Conservation (phyloP, 225 moss, liverwort and hornwort genomes). For the Polytrichum commune region DNA sequence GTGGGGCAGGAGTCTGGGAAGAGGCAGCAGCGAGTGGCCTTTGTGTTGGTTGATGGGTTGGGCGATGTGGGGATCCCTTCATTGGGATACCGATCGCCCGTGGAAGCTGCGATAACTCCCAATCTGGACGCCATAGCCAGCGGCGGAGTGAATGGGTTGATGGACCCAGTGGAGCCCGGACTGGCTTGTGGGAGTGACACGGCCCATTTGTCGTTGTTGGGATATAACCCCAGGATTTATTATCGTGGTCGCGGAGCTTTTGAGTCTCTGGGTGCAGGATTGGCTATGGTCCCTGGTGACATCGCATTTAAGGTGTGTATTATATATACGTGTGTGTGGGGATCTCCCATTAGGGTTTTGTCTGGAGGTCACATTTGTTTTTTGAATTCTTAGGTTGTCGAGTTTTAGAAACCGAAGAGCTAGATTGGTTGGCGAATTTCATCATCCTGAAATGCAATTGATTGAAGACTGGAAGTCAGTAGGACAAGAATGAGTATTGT, state of each 20-base stretch:
- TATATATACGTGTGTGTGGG: too few relatives aligned
- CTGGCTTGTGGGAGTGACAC: constrained; percentile 97
- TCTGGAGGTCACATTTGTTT: too few relatives aligned
- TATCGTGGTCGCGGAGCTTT: constrained; percentile 96
- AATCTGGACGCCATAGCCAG: constrained; percentile 86
- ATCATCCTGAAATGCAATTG: too few relatives aligned
- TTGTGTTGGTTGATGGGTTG: constrained; percentile 84
- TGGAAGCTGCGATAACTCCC: constrained; percentile 78
- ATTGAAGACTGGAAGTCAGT: too few relatives aligned
- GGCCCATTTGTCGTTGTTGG: constrained; percentile 86
- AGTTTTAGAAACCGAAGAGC: too few relatives aligned
- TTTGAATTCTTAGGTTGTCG: too few relatives aligned
- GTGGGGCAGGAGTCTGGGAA: constrained; percentile 25
- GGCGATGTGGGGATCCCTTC: constrained; percentile 83
- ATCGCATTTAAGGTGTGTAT: constrained; percentile 92
- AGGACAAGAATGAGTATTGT: too few relatives aligned
- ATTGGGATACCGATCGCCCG: constrained; percentile 64
- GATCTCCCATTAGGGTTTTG: too few relatives aligned
- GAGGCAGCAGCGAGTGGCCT: constrained; percentile 59
- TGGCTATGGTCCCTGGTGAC: constrained; percentile 96
- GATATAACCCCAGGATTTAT: constrained; percentile 76
- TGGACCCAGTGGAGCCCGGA: constrained; percentile 98
- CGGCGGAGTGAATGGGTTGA: constrained; percentile 84
- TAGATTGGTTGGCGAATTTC: too few relatives aligned
- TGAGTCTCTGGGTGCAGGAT: constrained; percentile 89